Base-by-base conservation (phyloP, 2,329 filamentous ascomycete genomes). In the Calonectria ilicicola region DNA sequence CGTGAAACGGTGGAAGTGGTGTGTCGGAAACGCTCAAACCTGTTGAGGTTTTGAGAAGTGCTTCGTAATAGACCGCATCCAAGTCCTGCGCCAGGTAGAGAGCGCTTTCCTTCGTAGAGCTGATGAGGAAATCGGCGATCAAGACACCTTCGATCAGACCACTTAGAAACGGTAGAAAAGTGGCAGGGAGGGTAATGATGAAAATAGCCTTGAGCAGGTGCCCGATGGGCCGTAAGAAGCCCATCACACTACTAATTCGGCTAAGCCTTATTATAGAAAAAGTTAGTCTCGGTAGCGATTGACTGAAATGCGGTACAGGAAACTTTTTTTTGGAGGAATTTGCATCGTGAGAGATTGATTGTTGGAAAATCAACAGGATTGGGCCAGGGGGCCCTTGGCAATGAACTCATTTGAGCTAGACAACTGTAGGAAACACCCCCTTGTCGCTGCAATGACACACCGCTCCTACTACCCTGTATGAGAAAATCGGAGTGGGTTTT, bases 81-180 rank as follows among this genome's bases (percentile, higher is more conserved):
- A 60, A 29, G 2, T 38, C 53, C 14, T 60, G 53, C 1, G 8
- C 6, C n/a, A 40, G 15, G n/a, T 40, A 27, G 3, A 40, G 21
- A 6, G 14, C 5, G n/a, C 32, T 8, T n/a, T 60, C 35, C 12
- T 26, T 40, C 5, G 14, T 40, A 35, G 53, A 60, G 4, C 15
- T 23, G 38, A 60, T 60, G n/a, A 40, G 23, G 21, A 40, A 17
- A 23, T 27, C 19, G 1, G 53, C 53, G 53, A 60, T 15, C 14
- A 63, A 64, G 19, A 67, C 42, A 21, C 69, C 69, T 21, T 72
- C 64, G 17, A 68, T 53, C n/a, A 72, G 44, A 19, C 69, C 69
- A 42, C 63, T 64, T 9, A 72, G 19, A 23, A 64, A 53, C n/a
- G 69, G 69, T 3, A 72, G 38, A 19, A 65, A 38, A 7, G 70